A percentile compares a stretch with the other conserved stretches of the same genome.
phyloP scores from a whole-genome alignment of 306 rosid species.

The Vigna reflexopilosa region DNA sequence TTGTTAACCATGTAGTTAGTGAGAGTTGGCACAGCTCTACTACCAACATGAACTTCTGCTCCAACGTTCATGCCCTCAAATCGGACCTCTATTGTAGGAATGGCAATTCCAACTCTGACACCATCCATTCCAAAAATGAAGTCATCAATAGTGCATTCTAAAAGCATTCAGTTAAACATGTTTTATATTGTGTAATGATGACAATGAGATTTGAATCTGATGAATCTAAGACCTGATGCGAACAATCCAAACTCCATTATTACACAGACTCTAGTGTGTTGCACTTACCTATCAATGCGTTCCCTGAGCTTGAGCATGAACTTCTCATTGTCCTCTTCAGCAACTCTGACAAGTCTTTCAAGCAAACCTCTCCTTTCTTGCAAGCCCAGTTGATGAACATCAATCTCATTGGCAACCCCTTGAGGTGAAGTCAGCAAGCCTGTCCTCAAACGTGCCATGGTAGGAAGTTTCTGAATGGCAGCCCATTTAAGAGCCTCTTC shows the following conservation, averaged over 20 bases:
- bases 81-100: slow-evolving; percentile 80
- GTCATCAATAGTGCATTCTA: not conserved
- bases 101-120: slow-evolving; percentile 63
- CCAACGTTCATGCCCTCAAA: slow-evolving; percentile 65
- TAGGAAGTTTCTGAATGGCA: slow-evolving; percentile 54
- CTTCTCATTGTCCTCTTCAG: slow-evolving; percentile 78
- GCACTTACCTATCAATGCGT: slow-evolving; percentile 65
- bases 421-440: slow-evolving; percentile 45
- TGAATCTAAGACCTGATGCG: not conserved
- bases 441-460: slow-evolving; percentile 48
- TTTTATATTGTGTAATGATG: not conserved
- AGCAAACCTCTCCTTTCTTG: slow-evolving; percentile 63
- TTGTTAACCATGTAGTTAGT: slow-evolving; percentile 55
- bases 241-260: not conserved
- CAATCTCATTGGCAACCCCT: slow-evolving; percentile 72
- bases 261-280: not conserved
- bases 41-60: slow-evolving; percentile 71
- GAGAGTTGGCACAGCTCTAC: slow-evolving; percentile 72
- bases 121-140: not conserved
- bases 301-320: slow-evolving; percentile 70
- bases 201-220: not conserved
- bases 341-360: slow-evolving; percentile 68
- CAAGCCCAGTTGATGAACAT: slow-evolving; percentile 62
- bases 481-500: slow-evolving; percentile 59
- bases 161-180: not conserved